Base-by-base conservation (phyloP, 2,329 filamentous ascomycete genomes). In the Teratosphaeriaceae sp. region DNA sequence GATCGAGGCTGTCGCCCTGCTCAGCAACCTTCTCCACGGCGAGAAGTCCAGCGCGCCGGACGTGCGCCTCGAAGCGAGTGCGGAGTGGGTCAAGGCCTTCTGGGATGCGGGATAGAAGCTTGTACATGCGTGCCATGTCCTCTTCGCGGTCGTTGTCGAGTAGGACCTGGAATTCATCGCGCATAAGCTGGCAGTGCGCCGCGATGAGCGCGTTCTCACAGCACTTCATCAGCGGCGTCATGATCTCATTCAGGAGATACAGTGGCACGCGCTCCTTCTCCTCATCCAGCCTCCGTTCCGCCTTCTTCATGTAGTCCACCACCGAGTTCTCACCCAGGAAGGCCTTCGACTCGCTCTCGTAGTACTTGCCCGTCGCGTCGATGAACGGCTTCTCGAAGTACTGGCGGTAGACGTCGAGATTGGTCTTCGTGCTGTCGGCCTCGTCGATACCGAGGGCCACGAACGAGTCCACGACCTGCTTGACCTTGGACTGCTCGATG, bases 251-350 rank as follows among this genome's bases (percentile, higher is more conserved):
- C 58, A 97, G 88, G 35, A 98, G 75, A 60, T 94, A 98, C 60
- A 97, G 80, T 52, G 81, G 81, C 8, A 98, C 92, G 20, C 92
- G 86, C 61, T 90, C 87, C 68, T 94, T 92, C 66, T 98, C 92
- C 66, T 98, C 92, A 6, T 87, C 80, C 47, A 98, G 69, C 23
- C 92, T 82, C 31, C 80, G 69, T 68, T 97, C 90, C 1, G 92
- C 94, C 76, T 98, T 98, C 74, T 97, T 97, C 92, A 98, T 97
- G 69, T 97, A 98, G 62, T 98, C 92, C 24, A 98, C 89, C 3
- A 98, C 88, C 50, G 85, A 94, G 64, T 98, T 98, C 65, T 97
- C 90, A 9, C 88, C 86, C 24, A 98, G 80, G 61, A 98, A 98
- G 50, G 88, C 84, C 57, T 88, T 87, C 16, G 92, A 97, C 65